Base-by-base conservation (phyloP, 176 grass and related monocot species). In the Zea luxurians region DNA sequence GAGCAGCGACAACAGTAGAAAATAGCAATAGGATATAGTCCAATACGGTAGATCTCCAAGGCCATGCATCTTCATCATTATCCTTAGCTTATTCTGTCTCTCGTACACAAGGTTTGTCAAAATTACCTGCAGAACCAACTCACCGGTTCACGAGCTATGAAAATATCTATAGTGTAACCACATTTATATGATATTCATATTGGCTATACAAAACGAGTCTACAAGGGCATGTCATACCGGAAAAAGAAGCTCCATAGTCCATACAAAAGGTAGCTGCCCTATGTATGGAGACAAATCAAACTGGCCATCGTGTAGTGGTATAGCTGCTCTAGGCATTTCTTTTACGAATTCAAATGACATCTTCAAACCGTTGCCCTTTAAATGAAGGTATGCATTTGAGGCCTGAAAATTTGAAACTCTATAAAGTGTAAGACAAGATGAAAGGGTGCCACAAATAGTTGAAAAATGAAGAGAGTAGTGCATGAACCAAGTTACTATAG, bases 41-140 rank as follows among this genome's bases (percentile, higher is more conserved):
- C 93, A 97, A 57, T 93, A 97, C 4, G 93, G 86, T 15, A 84
- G 82, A 88, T 90, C 88, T 50, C 86, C 83, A 57, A 97, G 86
- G 73, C 90, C 93, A 82, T 97, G 90, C 93, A 97, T 90, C 82
- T 97, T 97, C 93, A 92, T 97, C 85, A 97, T 90, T 55, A 84
- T 88, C 67, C 87, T 88, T 83, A 88, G 77, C 68, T 97, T 97
- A 48, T 92, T 89, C 84, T 97, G 90, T 80, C 86, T 97, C 73
- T 97, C 88, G 2, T 92, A 90, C 40, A 92, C 83, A 70, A 92
- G 63, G 61, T 79, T 90, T 57, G 55, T 84, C 47, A 97, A 85
- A 47, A 97, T 86, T 82, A 97, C 90, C 90, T 97, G 70, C 21
- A 85, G 3, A 76, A 64, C 44, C 37, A 69, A 71, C 35, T 68